Conservation (phyloP, 1,284 basidiomycete species). For the Schizopora paradoxa region DNA sequence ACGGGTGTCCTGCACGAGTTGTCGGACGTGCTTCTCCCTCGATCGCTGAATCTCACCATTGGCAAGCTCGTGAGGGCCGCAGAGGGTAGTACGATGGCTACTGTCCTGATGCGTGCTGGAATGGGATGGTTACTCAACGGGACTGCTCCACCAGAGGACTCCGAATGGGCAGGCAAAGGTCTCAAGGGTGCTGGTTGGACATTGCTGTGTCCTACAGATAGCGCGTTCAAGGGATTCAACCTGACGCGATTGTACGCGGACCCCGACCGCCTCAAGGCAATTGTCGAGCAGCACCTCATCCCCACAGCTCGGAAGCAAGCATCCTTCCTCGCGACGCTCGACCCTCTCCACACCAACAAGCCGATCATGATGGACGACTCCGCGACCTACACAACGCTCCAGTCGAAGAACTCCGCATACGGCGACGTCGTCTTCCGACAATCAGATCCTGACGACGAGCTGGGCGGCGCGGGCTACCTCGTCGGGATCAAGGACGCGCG, state of each 20-base stretch:
- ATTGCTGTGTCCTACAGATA: slow-evolving; percentile 86
- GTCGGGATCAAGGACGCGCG: slow-evolving; percentile 91
- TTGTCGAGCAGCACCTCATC: slow-evolving; percentile 90
- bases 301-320: slow-evolving; percentile 38
- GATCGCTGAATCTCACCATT: slow-evolving; percentile 80
- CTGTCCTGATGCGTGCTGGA: slow-evolving; percentile 76
- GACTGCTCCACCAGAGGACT: slow-evolving; percentile 63
- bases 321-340: slow-evolving; percentile 23
- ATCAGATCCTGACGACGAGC: slow-evolving; percentile 37
- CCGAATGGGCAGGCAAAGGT: slow-evolving; percentile 50
- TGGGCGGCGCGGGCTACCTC: slow-evolving; percentile 42
- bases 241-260: slow-evolving; percentile 74
- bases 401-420: slow-evolving; percentile 56
- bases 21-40: slow-evolving; percentile 84
- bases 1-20: slow-evolving; percentile 93
- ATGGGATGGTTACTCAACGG: slow-evolving; percentile 90
- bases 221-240: slow-evolving; percentile 88
- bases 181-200: slow-evolving; percentile 63
- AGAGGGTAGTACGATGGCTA: slow-evolving; percentile 83
- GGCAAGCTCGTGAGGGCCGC: slow-evolving; percentile 89
- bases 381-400: slow-evolving; percentile 70
- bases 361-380: slow-evolving; percentile 71
- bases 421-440: slow-evolving; percentile 79
- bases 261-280: slow-evolving; percentile 49
- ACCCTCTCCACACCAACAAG: slow-evolving; percentile 53